A percentile compares a stretch with the other conserved stretches of the same genome.
Evolutionary conservation across 2,329 filamentous ascomycete genomes (phyloP).

Genomic region (Monosporascus sp.): DNA sequence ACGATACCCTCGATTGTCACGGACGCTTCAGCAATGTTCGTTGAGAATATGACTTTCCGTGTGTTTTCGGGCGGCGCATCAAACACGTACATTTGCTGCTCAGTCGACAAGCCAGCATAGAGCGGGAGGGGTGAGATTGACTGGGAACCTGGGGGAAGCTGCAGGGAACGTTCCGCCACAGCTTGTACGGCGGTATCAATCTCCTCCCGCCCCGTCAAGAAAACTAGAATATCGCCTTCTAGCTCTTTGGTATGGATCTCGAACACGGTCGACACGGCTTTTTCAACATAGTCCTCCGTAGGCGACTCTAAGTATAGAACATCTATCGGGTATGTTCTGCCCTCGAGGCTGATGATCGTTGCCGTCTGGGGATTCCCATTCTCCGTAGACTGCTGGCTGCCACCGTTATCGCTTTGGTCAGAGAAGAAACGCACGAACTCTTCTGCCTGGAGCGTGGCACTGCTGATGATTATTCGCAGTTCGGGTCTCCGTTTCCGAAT

Average conservation of each 20-base stretch:
- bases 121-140: conserved; percentile 69
- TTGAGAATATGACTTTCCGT: conserved; percentile 86
- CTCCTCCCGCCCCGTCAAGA: conserved; percentile 88
- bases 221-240: conserved; percentile 83
- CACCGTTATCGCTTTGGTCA: conserved; percentile 26
- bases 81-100: conserved; percentile 94
- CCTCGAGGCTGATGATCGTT: conserved; percentile 77
- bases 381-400: conserved; percentile 24
- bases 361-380: conserved; percentile 26
- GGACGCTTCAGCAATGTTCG: conserved; percentile 94
- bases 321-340: conserved; percentile 84
- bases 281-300: conserved; percentile 80
- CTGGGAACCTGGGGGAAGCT: conserved; percentile 54
- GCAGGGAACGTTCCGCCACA: conserved; percentile 65
- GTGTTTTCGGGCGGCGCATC: conserved; percentile 75
- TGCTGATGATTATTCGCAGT: conserved; percentile 83
- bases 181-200: conserved; percentile 79
- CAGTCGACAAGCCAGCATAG: conserved; percentile 82
- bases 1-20: conserved; percentile 91
- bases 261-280: conserved; percentile 75
- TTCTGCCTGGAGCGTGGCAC: conserved; percentile 87
- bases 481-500: conserved; percentile 75
- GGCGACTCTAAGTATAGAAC: conserved; percentile 73
- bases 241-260: conserved; percentile 79
- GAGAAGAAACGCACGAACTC: conserved; percentile 77